phyloP scores from a whole-genome alignment of 139 green algal genomes.

The Chlorella sp. region DNA sequence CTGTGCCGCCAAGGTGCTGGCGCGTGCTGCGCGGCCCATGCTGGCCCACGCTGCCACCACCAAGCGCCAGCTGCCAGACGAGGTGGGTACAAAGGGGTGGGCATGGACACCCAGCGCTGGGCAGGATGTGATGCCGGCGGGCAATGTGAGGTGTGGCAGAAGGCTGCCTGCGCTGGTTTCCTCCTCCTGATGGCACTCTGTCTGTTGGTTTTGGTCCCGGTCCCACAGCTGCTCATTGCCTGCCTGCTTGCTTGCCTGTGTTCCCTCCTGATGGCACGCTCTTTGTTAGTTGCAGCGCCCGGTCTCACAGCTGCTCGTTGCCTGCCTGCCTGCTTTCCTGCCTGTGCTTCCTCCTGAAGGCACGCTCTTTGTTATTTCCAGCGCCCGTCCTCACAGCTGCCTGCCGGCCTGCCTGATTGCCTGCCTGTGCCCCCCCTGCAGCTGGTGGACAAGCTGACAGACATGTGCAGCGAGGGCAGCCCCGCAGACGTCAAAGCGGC shows the following conservation, averaged over 20 bases:
- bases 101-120: no score
- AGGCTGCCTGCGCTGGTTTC: no score
- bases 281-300: no score
- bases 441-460: constrained; percentile 12
- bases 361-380: no score
- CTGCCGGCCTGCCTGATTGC: background rate
- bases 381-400: background rate
- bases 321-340: background rate
- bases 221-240: background rate
- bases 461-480: constrained; percentile 23
- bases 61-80: background rate
- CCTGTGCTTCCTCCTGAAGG: no score
- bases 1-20: constrained; percentile 48
- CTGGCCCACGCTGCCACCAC: background rate
- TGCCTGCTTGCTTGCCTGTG: background rate
- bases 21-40: constrained; percentile 41
- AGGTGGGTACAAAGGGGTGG: background rate
- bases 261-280: no score
- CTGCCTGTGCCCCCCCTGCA: background rate
- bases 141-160: no score
- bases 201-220: background rate
- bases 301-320: background rate
- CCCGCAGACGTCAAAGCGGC: constrained; percentile 36
- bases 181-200: no score
- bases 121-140: no score